Percentiles rank a stretch among this genome's conserved stretches.
Evolutionary conservation across 345 rosid species (phyloP).

Genomic region (Brassica napus): DNA sequence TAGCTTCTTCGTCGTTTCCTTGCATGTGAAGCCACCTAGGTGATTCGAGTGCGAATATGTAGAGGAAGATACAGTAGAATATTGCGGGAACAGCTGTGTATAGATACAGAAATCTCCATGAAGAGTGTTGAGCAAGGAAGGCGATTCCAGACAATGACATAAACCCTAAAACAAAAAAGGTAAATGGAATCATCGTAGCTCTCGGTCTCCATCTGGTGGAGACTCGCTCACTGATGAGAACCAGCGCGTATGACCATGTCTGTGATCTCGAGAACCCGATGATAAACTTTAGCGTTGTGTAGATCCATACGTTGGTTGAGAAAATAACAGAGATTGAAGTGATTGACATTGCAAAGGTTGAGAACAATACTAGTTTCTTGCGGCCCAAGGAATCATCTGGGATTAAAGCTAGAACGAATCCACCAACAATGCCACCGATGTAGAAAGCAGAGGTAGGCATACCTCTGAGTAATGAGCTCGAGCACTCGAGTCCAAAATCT

Average conservation of each 20-base stretch:
- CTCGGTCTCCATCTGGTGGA: slow-evolving; percentile 51
- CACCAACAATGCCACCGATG: slow-evolving; percentile 60
- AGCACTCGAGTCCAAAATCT: slow-evolving; percentile 52
- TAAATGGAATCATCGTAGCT: slow-evolving; percentile 48
- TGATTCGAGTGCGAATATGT: slow-evolving; percentile 47
- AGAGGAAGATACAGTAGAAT: slow-evolving; percentile 37
- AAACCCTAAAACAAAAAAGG: slow-evolving; percentile 51
- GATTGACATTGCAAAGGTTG: slow-evolving; percentile 50
- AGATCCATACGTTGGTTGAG: slow-evolving; percentile 52
- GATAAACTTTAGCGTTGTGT: slow-evolving; percentile 44
- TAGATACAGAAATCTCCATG: slow-evolving; percentile 56
- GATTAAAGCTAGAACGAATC: slow-evolving; percentile 47
- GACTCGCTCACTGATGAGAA: slow-evolving; percentile 48
- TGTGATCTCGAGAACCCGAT: slow-evolving; percentile 53
- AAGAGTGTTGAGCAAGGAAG: slow-evolving; percentile 33
- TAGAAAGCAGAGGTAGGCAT: slow-evolving; percentile 63
- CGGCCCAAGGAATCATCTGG: slow-evolving; percentile 67
- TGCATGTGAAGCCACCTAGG: slow-evolving; percentile 58
- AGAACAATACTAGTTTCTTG: slow-evolving; percentile 53
- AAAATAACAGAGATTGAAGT: slow-evolving; percentile 42
- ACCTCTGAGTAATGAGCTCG: slow-evolving; percentile 45
- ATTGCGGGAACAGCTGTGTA: slow-evolving; percentile 45
- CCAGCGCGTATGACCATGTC: slow-evolving; percentile 46
- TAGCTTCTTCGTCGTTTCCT: slow-evolving; percentile 45
- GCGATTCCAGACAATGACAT: slow-evolving; percentile 54